These are phyloP conservation scores for Hyaloscypha bicolor DNA, from an alignment of 495 filamentous ascomycete species.

Conservation along the genomic window DNA sequence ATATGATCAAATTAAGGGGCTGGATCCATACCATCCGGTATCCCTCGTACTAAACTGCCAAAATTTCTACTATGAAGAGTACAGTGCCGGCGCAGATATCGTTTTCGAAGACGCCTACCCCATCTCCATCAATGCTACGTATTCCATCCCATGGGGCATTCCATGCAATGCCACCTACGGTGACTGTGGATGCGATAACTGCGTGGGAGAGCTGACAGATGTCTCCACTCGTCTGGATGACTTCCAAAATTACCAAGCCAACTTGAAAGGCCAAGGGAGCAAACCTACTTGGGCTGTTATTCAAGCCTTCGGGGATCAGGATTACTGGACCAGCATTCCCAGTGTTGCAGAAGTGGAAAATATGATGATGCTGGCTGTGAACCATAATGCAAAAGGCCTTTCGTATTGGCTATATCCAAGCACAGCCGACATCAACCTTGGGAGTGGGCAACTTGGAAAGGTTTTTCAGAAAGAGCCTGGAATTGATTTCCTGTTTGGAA, in stretches of 20 bases:
- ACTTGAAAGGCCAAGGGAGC: constrained; percentile 35
- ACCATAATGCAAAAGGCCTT: constrained; percentile 59
- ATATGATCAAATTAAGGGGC: constrained; percentile 46
- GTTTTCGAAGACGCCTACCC: constrained; percentile 70
- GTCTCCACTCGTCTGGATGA: constrained; percentile 56
- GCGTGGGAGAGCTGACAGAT: constrained; percentile 56
- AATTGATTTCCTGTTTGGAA: constrained; percentile 46
- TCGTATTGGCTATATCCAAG: constrained; percentile 56
- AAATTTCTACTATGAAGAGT: constrained; percentile 67
- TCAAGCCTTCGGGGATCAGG: constrained; percentile 64
- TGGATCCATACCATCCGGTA: constrained; percentile 73
- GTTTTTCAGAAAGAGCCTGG: constrained; percentile 41
- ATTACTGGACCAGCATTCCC: constrained; percentile 63
- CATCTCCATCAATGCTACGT: constrained; percentile 57
- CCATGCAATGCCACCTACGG: constrained; percentile 67
- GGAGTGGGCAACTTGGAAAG: constrained; percentile 47
- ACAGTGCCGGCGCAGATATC: constrained; percentile 63
- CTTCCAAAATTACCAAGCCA: constrained; percentile 46
- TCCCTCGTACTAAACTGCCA: constrained; percentile 69
- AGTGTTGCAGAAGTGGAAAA: constrained; percentile 55
- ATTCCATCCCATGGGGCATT: constrained; percentile 51
- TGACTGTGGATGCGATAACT: constrained; percentile 75
- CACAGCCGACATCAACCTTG: constrained; percentile 41
- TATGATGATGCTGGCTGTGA: constrained; percentile 63
- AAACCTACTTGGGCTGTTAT: constrained; percentile 64